Percentiles rank a stretch among this genome's conserved stretches.
Conservation (phyloP, 352 stramenopile species). For the Phytophthora citricola region DNA sequence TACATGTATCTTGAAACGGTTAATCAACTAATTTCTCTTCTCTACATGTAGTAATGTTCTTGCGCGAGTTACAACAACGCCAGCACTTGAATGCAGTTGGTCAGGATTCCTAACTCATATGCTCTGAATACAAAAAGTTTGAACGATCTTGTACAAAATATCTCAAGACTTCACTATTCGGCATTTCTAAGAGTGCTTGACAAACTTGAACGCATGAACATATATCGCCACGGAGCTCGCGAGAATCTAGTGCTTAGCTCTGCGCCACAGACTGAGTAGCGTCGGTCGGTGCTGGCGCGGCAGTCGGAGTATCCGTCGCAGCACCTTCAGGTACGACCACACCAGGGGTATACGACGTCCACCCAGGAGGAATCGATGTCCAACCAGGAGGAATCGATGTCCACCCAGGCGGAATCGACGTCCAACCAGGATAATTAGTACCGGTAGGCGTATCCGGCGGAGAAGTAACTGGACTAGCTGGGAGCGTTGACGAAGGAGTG, state of each 20-base stretch:
- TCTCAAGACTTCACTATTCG: constrained; percentile 1
- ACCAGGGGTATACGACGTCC: constrained; percentile 34
- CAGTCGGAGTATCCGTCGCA: neutral
- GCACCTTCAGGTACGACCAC: constrained; percentile 24
- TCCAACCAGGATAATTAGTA: constrained; percentile 29
- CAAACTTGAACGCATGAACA: constrained; percentile 5
- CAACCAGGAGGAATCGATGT: constrained; percentile 22
- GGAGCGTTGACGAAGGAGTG: constrained; percentile 1
- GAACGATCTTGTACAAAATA: neutral
- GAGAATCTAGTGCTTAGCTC: constrained; percentile 7
- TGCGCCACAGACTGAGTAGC: constrained; percentile 24
- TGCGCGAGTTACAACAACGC: no score
- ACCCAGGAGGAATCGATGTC: constrained; percentile 29
- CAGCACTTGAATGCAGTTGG: no score
- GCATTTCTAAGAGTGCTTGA: neutral
- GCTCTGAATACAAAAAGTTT: no score
- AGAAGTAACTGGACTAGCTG: constrained; percentile 3
- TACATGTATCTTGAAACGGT: no score
- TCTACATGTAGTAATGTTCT: no score
- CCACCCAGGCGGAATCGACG: constrained; percentile 25
- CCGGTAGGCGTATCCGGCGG: constrained; percentile 3
- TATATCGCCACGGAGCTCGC: neutral
- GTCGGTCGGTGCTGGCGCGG: constrained; percentile 1
- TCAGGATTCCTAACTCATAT: no score
- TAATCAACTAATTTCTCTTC: no score